These are phyloP conservation scores for Neurospora sp. DNA, from an alignment of 495 filamentous ascomycete genomes.

Conservation along the genomic window DNA sequence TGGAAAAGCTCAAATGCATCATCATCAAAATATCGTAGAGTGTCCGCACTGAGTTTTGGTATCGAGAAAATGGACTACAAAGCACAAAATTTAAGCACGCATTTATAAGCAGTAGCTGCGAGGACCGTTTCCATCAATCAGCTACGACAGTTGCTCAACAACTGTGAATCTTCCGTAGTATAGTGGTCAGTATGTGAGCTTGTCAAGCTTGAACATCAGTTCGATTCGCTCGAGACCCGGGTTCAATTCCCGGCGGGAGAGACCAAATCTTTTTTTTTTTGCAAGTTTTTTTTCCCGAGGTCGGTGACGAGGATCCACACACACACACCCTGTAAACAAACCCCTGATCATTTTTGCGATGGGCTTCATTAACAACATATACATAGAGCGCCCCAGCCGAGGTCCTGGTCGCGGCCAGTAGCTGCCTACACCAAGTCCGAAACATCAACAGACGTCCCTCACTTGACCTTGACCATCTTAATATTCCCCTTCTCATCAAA, in stretches of 20 bases:
- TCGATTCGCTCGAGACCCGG: background rate
- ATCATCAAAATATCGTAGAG: accelerated
- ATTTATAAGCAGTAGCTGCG: background rate
- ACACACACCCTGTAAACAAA: background rate
- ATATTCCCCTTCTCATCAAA: constrained; percentile 22
- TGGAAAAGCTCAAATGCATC: background rate
- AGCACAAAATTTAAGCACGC: background rate
- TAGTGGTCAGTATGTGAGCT: background rate
- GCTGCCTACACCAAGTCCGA: background rate
- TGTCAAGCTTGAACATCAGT: background rate
- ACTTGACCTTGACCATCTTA: constrained; percentile 16
- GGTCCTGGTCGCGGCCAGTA: background rate
- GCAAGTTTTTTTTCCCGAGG: background rate
- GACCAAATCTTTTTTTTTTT: background rate
- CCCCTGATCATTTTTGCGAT: background rate
- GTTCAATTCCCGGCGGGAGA: background rate
- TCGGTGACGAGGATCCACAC: background rate
- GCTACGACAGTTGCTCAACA: background rate
- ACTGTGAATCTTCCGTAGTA: background rate
- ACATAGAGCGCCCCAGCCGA: background rate
- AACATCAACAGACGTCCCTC: background rate
- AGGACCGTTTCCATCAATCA: background rate
- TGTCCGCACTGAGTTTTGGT: background rate
- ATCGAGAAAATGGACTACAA: background rate
- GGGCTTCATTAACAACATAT: background rate